Base-by-base conservation (phyloP, 164 flowering plant species). In the Cinnamomum chago region DNA sequence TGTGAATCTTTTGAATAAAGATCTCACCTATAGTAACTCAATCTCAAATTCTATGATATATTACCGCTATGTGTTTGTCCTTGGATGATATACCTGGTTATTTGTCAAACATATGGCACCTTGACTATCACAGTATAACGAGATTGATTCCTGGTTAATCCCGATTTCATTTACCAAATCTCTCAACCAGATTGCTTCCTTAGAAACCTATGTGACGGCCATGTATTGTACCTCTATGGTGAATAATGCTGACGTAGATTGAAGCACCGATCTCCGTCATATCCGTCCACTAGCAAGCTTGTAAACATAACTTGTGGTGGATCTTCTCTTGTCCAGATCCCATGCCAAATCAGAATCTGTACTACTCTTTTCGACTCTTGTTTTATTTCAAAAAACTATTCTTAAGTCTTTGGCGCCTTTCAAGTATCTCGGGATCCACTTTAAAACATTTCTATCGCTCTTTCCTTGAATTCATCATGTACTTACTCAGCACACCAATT, bases 321-420 rank as follows among this genome's bases (percentile, higher is more conserved):
- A 72, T 27, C 50, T 72, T 27, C 52, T 72, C 1, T 58, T 27
- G 2, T 72, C 50, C n/a, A 72, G 10, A 20, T 72, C 73, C 7
- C 50, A 3, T 28, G 50, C 47, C 58, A 14, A 72, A 18, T 72
- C 50, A 2, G 50, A 58, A 27, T 72, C 50, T 11, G 30, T 1
- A 58, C 51, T 10, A 50, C 18, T 9, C 13, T 11, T 5, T n/a
- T 1, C 15, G n/a, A 33, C 17, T 17, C 70, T 0, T n/a, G 15
- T 13, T 67, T 4, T 67, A 9, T 9, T 25, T 2, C 3, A 28
- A 10, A 65, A 25, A 0, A 25, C 3, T 12, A 33, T 67, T 3
- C 11, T 1, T 15, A 13, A 14, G 22, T 17, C 22, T 9, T 14
- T 15, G 3, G 50, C 5, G 2, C 50, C 50, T 14, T 3, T 65